A percentile compares a stretch with the other conserved stretches of the same genome.
phyloP scores from a whole-genome alignment of 2,329 filamentous ascomycete species.

The Penicillium sclerotigenum region DNA sequence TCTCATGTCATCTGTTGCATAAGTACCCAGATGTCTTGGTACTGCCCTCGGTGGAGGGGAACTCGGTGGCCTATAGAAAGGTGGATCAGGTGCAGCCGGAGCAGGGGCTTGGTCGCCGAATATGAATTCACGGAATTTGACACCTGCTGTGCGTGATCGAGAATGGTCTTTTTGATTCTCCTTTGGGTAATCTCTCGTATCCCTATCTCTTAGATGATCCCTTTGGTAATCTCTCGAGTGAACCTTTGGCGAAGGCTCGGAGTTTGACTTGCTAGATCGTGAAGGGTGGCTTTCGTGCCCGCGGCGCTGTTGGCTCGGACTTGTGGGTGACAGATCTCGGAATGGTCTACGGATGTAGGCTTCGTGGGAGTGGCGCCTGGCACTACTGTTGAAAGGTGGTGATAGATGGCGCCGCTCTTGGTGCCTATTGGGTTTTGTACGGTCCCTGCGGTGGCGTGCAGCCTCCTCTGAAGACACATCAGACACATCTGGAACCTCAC shows the following conservation, averaged over 20 bases:
- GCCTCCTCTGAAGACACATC: slow-evolving; percentile 33
- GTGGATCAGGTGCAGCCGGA: slow-evolving; percentile 17
- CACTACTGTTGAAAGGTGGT: slow-evolving; percentile 21
- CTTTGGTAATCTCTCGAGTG: background rate
- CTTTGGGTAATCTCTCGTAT: background rate
- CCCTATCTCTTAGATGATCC: background rate
- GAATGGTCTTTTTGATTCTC: slow-evolving; percentile 12
- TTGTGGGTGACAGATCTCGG: slow-evolving; percentile 28
- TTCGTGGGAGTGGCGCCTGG: slow-evolving; percentile 39
- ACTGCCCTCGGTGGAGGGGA: slow-evolving; percentile 17
- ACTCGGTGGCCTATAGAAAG: slow-evolving; percentile 10
- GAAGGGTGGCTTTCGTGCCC: slow-evolving; percentile 11
- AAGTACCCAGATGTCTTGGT: slow-evolving; percentile 22
- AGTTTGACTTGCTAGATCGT: slow-evolving; percentile 11
- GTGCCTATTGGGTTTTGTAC: slow-evolving; percentile 14
- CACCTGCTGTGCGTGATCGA: slow-evolving; percentile 14
- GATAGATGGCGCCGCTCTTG: slow-evolving; percentile 27
- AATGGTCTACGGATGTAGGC: slow-evolving; percentile 31
- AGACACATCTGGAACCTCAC: slow-evolving; percentile 23
- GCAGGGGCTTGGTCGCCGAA: slow-evolving; percentile 20
- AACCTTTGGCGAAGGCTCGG: slow-evolving; percentile 7
- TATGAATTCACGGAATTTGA: slow-evolving; percentile 27
- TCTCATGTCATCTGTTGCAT: slow-evolving; percentile 25
- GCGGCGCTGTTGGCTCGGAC: slow-evolving; percentile 6
- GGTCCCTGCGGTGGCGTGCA: slow-evolving; percentile 7